Base-by-base conservation (phyloP, 768 basidiomycete species). In the Gloeopeniophorella convolvens region DNA sequence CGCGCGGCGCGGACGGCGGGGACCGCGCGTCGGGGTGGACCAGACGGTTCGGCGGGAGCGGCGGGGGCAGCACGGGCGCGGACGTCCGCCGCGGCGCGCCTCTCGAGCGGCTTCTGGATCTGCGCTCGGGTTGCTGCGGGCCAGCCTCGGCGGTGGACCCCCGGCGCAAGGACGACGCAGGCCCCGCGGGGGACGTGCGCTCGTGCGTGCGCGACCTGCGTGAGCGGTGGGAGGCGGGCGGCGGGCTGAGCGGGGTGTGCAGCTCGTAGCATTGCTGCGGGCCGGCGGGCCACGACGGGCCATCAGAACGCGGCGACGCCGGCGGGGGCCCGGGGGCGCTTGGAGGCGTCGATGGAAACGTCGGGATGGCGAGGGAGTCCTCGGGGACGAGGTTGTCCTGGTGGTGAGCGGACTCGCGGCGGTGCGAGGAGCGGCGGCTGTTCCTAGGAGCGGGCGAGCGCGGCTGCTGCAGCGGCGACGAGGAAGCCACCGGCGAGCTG, bases 21-120 rank as follows among this genome's bases (percentile, higher is more conserved):
- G 50, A 52, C 20, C 52, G 52, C 26, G 52, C 40, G 42, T 54
- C 18, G 9, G 46, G 51, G 30, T 37, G 24, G 43, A 48, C 16
- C n/a, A 13, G 30, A 37, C 39, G 34, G 23, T 53, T 36, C 34
- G 42, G 37, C 10, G 41, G 30, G 40, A 30, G 35, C 24, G 34
- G 27, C 20, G 40, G 33, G n/a, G n/a, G n/a, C n/a, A n/a, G n/a
- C 24, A 40, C 7, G 39, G 23, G 26, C 39, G 13, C 21, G 39
- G 7, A 24, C 40, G 24, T 26, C 23, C 18, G 36, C 15, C 51
- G 40, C 21, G 28, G 40, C 32, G 41, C 18, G 16, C 41, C 46
- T 5, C 48, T 48, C 35, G 52, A 48, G 27, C 30, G 52, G 20
- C n/a, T n/a, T n/a, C n/a, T 33, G n/a, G 33, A 48, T 16, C 31